Evolutionary conservation across 2,329 filamentous ascomycete genomes (phyloP), one percentile per base, ranked within the genome.

Genomic region (Penicillium sp.): DNA sequence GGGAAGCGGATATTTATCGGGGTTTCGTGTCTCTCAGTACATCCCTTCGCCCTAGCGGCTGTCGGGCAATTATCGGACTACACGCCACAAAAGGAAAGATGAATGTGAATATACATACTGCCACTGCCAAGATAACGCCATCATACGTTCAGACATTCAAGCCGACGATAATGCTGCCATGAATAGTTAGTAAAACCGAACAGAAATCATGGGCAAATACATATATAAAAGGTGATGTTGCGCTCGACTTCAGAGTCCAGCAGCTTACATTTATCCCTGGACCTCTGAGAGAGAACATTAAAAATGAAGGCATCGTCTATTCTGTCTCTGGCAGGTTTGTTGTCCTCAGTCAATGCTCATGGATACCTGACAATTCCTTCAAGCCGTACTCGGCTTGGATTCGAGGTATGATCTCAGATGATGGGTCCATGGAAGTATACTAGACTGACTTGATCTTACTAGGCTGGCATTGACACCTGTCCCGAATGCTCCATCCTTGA

Each of bases 401-500:
- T 44, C n/a, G 42, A 44, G 42, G 42, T 44, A 44, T 14, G 16
- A 8, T 13, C 3, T 31, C 16, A 13, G 24, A 18, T 8, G 10
- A 18, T 8, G 24, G 18, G 8, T 31, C 11, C 24, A 18, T 44
- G 10, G 24, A 29, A 31, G 16, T 8, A 31, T 26, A 8, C 3
- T 5, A 18, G n/a, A 5, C 42, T 44, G 16, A 44, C 10, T 4
- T 44, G 10, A 44, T 2, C 10, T 44, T 31, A 14, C 13, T 53
- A 81, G 80, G 71, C 76, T 29, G 78, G 77, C 0, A 68, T 75
- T 9, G 81, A 82, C 58, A 77, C 79, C 0, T 83, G 81, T 60
- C 81, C 81, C 0, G 81, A 83, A 65, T 83, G 81, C 60, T 76
- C 79, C 6, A 83, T 83, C 53, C 76, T 81, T 2, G 81, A 83